phyloP scores from a whole-genome alignment of 352 stramenopile genomes.

The Thalassiosira gravida region DNA sequence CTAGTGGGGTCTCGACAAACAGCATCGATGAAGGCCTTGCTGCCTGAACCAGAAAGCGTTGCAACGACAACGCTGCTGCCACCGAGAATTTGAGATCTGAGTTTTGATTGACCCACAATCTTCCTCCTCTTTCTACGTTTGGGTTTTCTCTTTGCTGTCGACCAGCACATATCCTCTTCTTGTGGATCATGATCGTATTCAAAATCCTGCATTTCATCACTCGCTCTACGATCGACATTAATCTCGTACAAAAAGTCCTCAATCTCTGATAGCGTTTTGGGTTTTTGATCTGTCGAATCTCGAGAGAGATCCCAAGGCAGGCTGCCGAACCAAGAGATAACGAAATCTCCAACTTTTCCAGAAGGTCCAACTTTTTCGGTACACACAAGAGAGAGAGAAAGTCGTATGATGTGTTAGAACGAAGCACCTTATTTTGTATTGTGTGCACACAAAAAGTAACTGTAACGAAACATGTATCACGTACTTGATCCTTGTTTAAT shows the following conservation, averaged over 20 bases:
- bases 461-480: too few species aligned
- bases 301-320: conserved; percentile 53
- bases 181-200: conserved; percentile 19
- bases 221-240: conserved; percentile 56
- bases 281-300: conserved; percentile 33
- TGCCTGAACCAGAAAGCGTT: conserved; percentile 45
- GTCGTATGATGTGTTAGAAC: not conserved
- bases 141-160: conserved; percentile 12
- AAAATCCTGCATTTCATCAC: conserved; percentile 42
- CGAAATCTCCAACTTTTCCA: conserved; percentile 60
- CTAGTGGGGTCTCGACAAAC: conserved; percentile 50
- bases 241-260: conserved; percentile 63
- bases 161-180: too few species aligned
- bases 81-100: conserved; percentile 46
- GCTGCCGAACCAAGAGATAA: conserved; percentile 57
- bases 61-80: conserved; percentile 55
- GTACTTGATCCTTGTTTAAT: conserved; percentile 53
- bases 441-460: not conserved
- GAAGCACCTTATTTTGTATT: not conserved
- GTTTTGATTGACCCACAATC: conserved; percentile 26
- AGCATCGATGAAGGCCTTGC: conserved; percentile 58
- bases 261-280: conserved; percentile 43
- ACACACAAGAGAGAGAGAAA: not conserved
- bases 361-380: conserved; percentile 36
- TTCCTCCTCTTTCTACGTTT: conserved; percentile 47